Conservation (phyloP, 2,329 filamentous ascomycete species). For the Xylaria sp. region DNA sequence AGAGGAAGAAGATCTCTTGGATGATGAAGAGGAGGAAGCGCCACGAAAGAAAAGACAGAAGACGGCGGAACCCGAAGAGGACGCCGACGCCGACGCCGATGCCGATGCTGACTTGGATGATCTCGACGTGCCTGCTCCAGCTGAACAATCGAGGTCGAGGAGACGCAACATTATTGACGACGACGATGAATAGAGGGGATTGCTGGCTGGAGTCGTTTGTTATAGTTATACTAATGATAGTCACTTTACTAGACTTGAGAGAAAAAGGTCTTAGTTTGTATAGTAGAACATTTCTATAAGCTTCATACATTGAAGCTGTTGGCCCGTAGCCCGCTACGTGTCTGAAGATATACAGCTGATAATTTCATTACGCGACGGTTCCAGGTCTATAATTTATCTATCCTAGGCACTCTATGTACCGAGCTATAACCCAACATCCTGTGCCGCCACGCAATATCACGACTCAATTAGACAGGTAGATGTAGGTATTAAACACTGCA, state of each 20-base stretch:
- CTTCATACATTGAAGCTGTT: neutral
- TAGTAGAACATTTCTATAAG: slow-evolving; percentile 10
- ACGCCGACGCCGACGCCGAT: slow-evolving; percentile 65
- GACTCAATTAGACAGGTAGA: neutral
- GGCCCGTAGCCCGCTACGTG: neutral
- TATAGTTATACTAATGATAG: neutral
- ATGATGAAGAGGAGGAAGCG: slow-evolving; percentile 60
- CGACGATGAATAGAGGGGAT: slow-evolving; percentile 56
- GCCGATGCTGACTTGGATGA: slow-evolving; percentile 67
- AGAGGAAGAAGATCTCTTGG: slow-evolving; percentile 67
- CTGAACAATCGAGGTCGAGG: slow-evolving; percentile 56
- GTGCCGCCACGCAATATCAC: neutral
- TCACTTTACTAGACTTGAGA: neutral
- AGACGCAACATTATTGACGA: slow-evolving; percentile 70
- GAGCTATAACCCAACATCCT: neutral
- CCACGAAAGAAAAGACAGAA: slow-evolving; percentile 62
- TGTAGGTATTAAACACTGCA: too few species aligned
- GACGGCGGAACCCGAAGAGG: slow-evolving; percentile 59
- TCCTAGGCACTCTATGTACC: neutral
- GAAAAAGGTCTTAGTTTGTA: slow-evolving; percentile 16
- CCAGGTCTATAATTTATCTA: neutral
- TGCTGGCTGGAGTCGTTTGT: neutral
- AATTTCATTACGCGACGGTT: neutral
- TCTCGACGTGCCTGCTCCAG: slow-evolving; percentile 52
- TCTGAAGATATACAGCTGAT: slow-evolving; percentile 14